phyloP scores from a whole-genome alignment of 2,329 filamentous ascomycete species.

The Cercospora janseana region DNA sequence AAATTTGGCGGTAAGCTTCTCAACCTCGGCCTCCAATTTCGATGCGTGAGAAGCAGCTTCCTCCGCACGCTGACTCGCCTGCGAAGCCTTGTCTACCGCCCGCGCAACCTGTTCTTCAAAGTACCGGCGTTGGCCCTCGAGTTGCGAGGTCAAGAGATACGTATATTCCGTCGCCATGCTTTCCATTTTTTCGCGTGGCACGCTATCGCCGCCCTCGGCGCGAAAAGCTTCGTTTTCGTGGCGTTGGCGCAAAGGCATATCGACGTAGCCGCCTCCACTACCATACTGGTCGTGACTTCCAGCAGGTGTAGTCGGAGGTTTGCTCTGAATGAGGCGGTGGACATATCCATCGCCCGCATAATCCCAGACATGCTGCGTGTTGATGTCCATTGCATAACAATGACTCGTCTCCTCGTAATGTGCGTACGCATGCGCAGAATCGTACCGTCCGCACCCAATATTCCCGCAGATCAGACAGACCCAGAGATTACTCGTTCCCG shows the following conservation, averaged over 20 bases:
- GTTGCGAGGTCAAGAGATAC: slow-evolving; percentile 84
- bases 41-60: slow-evolving; percentile 53
- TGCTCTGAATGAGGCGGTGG: slow-evolving; percentile 89
- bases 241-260: slow-evolving; percentile 62
- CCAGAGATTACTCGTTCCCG: slow-evolving; percentile 81
- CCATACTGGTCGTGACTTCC: slow-evolving; percentile 60
- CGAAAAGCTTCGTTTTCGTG: slow-evolving; percentile 42
- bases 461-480: slow-evolving; percentile 92
- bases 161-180: slow-evolving; percentile 92
- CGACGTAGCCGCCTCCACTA: slow-evolving; percentile 62
- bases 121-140: slow-evolving; percentile 88
- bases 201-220: slow-evolving; percentile 58
- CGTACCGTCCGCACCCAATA: slow-evolving; percentile 91
- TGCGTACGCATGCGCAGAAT: slow-evolving; percentile 88
- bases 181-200: slow-evolving; percentile 68
- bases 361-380: slow-evolving; percentile 96
- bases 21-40: slow-evolving; percentile 52
- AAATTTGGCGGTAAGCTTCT: slow-evolving; percentile 55
- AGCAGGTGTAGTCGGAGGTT: slow-evolving; percentile 56
- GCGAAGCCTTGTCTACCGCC: slow-evolving; percentile 81
- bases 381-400: slow-evolving; percentile 87
- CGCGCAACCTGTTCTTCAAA: slow-evolving; percentile 91
- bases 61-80: slow-evolving; percentile 67
- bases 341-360: slow-evolving; percentile 95
- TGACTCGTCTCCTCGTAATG: slow-evolving; percentile 90